Evolutionary conservation across 495 filamentous ascomycete genomes (phyloP).

Genomic region (Massariosphaeria phaeospora): DNA sequence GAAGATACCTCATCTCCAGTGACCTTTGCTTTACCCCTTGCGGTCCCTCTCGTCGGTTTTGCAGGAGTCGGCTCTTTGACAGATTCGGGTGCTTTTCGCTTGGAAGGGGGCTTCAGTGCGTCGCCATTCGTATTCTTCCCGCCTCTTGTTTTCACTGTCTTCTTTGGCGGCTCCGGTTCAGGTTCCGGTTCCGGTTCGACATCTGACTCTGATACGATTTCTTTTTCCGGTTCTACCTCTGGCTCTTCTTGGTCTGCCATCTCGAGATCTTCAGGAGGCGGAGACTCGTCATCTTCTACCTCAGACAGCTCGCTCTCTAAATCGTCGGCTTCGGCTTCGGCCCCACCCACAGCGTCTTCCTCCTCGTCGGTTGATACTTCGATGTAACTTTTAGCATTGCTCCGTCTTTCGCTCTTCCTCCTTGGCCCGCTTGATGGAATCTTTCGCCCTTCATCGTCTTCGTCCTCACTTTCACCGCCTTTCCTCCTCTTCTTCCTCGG

Average conservation of each 20-base stretch:
- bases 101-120: neutral
- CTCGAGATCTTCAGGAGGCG: slow-evolving; percentile 4
- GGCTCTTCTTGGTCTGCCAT: slow-evolving; percentile 11
- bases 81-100: neutral
- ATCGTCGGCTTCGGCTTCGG: slow-evolving; percentile 35
- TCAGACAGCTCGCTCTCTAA: slow-evolving; percentile 16
- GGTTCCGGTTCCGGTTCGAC: slow-evolving; percentile 13
- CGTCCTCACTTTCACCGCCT: slow-evolving; percentile 30
- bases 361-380: slow-evolving; percentile 56
- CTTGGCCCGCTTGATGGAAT: slow-evolving; percentile 37
- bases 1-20: slow-evolving; percentile 1
- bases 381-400: slow-evolving; percentile 47
- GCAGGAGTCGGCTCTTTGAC: neutral
- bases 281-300: neutral
- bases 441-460: neutral
- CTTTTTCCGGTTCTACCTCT: slow-evolving; percentile 4
- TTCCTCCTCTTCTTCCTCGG: slow-evolving; percentile 43
- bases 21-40: slow-evolving; percentile 4
- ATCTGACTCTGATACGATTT: slow-evolving; percentile 22
- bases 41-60: neutral
- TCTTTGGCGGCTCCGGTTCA: slow-evolving; percentile 4
- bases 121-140: neutral
- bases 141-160: neutral
- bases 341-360: slow-evolving; percentile 46
- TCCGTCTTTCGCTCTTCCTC: slow-evolving; percentile 43